phyloP scores from a whole-genome alignment of 345 rosid genomes.

The Ricinus communis region DNA sequence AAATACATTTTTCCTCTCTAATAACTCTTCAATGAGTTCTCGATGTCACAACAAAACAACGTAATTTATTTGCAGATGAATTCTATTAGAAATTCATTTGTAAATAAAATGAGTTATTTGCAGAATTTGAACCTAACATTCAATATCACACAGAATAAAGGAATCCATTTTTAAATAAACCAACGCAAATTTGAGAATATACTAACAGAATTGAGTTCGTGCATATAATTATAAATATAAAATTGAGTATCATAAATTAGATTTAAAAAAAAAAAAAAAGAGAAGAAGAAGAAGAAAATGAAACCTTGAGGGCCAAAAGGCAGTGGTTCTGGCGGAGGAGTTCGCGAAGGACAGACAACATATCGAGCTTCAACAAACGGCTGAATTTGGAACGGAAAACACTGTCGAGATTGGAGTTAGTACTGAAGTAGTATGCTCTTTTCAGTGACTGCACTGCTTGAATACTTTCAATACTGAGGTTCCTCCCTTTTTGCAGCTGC shows the following conservation, averaged over 20 bases:
- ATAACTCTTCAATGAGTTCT: no score
- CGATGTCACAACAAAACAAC: no score
- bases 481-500: conserved; percentile 75
- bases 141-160: not conserved
- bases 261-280: no score
- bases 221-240: no score
- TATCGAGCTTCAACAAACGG: conserved; percentile 74
- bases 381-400: conserved; percentile 48
- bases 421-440: conserved; percentile 38
- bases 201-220: no score
- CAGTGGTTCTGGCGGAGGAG: conserved; percentile 74
- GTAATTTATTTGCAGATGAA: no score
- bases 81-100: no score
- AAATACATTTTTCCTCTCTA: no score
- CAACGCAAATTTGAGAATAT: no score
- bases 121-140: not conserved
- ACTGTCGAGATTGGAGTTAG: conserved; percentile 29
- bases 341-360: conserved; percentile 79
- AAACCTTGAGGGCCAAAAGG: conserved; percentile 59
- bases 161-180: not conserved
- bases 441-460: conserved; percentile 74
- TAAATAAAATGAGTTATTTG: no score
- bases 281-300: no score
- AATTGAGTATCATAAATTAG: no score
- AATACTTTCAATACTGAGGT: conserved; percentile 82